Evolutionary conservation across 192 early-diverging fungal species (phyloP), one percentile per base, ranked within the genome.

Genomic region (Backusella tuberculispora): DNA sequence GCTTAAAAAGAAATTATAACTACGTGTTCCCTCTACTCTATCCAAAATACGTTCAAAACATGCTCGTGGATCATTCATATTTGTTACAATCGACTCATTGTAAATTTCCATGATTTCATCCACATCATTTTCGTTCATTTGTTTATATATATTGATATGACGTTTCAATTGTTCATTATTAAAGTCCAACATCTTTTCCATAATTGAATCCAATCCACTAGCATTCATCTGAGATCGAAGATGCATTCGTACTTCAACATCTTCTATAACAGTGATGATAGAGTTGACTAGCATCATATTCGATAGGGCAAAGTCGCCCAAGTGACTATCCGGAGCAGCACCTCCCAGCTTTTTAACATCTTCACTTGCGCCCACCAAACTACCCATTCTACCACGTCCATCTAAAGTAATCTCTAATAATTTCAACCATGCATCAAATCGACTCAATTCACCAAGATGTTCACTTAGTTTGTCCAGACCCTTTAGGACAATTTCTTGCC

Each of bases 371-470:
- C 92, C 91, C 0, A 95, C 91, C 46, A 91, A 86, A 77, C 89
- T 92, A 13, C 93, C 93, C 83, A 92, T 91, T 17, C 90, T 86
- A 24, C 93, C 93, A 17, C 93, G 87, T 3, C 93, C 92, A 68
- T 93, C 91, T 56, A 95, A 88, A n/a, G 91, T 92, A 10, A 86
- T 82, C 67, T 93, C 92, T 37, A 92, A 66, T n/a, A 92, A 83
- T 43, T 86, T 86, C 77, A 95, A 83, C 93, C 93, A 95, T 21
- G 91, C 90, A 81, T 93, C 91, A 77, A 93, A 95, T 24, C 88
- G 78, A 14, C 86, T 82, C 82, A 88, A 83, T 50, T 90, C 87
- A 40, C 76, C 77, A 66, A 81, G 86, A 81, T 90, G 88, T 76
- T 93, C 88, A 73, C 88, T 87, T 72, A 92, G 84, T 76, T 90